Percentiles rank a stretch among this genome's conserved stretches.
Conservation (phyloP, 352 stramenopile species). For the Pythium biforme region DNA sequence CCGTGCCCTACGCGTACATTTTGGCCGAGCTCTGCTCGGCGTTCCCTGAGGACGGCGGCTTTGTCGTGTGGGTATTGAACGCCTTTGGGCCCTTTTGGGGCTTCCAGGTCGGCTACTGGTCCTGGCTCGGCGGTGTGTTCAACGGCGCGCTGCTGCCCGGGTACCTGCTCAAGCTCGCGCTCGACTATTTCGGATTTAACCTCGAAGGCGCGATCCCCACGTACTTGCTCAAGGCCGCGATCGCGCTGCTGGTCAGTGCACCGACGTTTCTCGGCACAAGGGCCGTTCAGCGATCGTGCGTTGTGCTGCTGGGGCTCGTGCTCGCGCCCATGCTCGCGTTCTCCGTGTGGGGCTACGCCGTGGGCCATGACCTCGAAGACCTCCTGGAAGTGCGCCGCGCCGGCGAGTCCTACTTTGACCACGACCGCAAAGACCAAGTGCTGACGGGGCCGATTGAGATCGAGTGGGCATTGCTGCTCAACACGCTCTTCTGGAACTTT, state of each 20-base stretch:
- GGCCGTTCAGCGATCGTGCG: constrained; percentile 30
- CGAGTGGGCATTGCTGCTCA: constrained; percentile 85
- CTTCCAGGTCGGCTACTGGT: constrained; percentile 68
- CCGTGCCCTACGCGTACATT: constrained; percentile 86
- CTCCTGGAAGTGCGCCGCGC: constrained; percentile 40
- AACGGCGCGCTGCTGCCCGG: constrained; percentile 55
- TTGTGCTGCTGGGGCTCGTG: constrained; percentile 35
- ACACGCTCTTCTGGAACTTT: constrained; percentile 96
- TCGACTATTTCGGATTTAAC: constrained; percentile 31
- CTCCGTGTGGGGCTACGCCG: constrained; percentile 39
- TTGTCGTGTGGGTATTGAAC: constrained; percentile 86
- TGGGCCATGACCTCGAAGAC: constrained; percentile 32
- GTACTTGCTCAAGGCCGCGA: constrained; percentile 39
- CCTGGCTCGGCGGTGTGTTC: constrained; percentile 76
- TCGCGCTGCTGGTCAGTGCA: constrained; percentile 36
- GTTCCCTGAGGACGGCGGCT: constrained; percentile 82
- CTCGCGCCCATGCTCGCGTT: constrained; percentile 40
- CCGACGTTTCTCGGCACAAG: constrained; percentile 40
- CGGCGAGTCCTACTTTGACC: constrained; percentile 16
- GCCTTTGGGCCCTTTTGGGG: constrained; percentile 87
- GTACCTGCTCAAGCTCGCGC: constrained; percentile 22
- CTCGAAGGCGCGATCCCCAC: constrained; percentile 20
- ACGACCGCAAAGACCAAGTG: constrained; percentile 21
- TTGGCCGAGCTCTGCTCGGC: constrained; percentile 87
- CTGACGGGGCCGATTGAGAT: constrained; percentile 38